Percentiles rank a stretch among this genome's conserved stretches.
phyloP scores from a whole-genome alignment of 2,329 filamentous ascomycete genomes.

The Colletotrichum nymphaeae region DNA sequence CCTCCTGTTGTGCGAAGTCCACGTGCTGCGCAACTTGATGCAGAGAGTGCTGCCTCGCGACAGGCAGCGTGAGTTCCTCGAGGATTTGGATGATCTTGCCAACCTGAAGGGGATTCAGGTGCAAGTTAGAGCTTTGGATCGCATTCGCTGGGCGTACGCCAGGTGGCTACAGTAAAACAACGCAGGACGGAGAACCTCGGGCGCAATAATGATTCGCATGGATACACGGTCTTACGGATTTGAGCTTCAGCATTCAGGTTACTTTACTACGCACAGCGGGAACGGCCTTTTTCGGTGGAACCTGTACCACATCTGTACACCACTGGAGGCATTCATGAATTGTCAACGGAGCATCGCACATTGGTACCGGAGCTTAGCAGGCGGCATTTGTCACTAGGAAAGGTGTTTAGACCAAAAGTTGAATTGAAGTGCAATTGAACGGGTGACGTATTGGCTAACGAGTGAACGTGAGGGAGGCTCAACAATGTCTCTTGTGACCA shows the following conservation, averaged over 20 bases:
- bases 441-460: background rate
- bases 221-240: conserved; percentile 28
- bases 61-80: conserved; percentile 85
- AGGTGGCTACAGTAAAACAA: conserved; percentile 70
- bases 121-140: conserved; percentile 82
- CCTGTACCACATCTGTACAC: conserved; percentile 22
- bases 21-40: conserved; percentile 80
- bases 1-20: conserved; percentile 88
- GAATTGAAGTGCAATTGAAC: conserved; percentile 14
- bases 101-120: conserved; percentile 83
- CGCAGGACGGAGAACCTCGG: background rate
- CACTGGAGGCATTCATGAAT: conserved; percentile 27
- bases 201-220: conserved; percentile 32
- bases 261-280: conserved; percentile 28
- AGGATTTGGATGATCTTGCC: conserved; percentile 87
- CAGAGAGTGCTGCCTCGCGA: conserved; percentile 76
- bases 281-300: conserved; percentile 14
- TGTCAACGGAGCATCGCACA: conserved; percentile 33
- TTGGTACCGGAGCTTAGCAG: conserved; percentile 33
- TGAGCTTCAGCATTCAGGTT: conserved; percentile 33
- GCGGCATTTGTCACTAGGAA: conserved; percentile 32
- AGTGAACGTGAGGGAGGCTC: background rate
- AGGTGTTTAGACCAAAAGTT: conserved; percentile 26
- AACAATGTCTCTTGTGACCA: conserved; percentile 10
- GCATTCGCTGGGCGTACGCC: conserved; percentile 91